Conservation (phyloP, 2,329 filamentous ascomycete species). For the Aspergillus phoenicis region DNA sequence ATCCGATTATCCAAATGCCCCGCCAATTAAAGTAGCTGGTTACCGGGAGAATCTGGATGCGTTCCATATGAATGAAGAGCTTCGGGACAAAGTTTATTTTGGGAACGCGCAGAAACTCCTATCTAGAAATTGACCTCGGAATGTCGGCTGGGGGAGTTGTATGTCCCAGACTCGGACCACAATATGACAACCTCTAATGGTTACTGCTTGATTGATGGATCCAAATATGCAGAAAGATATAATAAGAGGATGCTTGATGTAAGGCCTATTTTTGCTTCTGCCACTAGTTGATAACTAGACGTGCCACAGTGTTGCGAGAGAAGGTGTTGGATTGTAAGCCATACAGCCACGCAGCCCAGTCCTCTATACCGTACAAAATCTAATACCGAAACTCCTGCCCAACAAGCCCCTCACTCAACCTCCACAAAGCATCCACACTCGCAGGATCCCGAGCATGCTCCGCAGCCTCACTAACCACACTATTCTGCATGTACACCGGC, state of each 20-base stretch:
- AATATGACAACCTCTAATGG: too few species aligned
- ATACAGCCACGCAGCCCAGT: too few species aligned
- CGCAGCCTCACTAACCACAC: not conserved
- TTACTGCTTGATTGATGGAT: too few species aligned
- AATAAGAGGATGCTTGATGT: too few species aligned
- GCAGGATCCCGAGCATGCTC: conserved; percentile 5
- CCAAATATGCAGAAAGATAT: too few species aligned
- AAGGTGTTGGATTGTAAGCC: too few species aligned
- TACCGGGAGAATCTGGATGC: conserved; percentile 4
- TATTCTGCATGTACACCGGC: conserved; percentile 6
- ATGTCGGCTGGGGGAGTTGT: too few species aligned
- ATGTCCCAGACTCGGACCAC: too few species aligned
- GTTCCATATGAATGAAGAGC: conserved; percentile 1
- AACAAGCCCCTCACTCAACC: conserved; percentile 7
- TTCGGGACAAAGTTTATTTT: not conserved
- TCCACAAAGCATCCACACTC: conserved; percentile 7
- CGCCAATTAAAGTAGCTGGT: conserved; percentile 2
- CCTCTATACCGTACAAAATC: not conserved
- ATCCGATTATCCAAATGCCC: conserved; percentile 8
- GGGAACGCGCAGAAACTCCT: not conserved
- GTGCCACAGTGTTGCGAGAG: too few species aligned
- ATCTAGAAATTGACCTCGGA: not conserved
- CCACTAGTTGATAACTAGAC: too few species aligned
- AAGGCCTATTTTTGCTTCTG: too few species aligned
- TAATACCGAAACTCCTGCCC: conserved; percentile 4